Percentiles rank a stretch among this genome's conserved stretches.
phyloP scores from a whole-genome alignment of 2,329 filamentous ascomycete genomes.

The Venturia aucupariae region DNA sequence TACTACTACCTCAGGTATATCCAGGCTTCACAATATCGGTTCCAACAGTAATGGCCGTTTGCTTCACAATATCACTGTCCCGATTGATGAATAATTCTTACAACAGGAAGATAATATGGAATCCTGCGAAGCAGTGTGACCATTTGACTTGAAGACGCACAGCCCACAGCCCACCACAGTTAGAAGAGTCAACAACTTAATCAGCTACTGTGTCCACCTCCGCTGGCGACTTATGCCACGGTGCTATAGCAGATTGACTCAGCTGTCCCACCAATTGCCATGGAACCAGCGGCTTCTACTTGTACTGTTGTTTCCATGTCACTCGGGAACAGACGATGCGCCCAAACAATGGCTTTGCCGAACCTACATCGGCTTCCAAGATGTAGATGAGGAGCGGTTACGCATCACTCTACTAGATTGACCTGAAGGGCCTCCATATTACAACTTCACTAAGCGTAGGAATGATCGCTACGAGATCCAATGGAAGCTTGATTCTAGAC shows the following conservation, averaged over 20 bases:
- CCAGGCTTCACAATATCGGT: too few species aligned
- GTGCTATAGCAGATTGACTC: not conserved
- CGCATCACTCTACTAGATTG: not conserved
- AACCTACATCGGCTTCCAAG: not conserved
- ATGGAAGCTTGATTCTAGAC: not conserved
- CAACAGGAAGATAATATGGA: not conserved
- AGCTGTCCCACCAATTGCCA: not conserved
- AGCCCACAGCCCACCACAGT: too few species aligned
- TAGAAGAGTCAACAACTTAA: too few species aligned
- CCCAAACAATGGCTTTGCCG: not conserved
- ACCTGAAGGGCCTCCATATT: not conserved
- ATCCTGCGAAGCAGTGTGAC: not conserved
- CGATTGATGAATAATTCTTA: not conserved
- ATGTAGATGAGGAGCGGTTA: not conserved
- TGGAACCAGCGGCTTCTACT: too few species aligned
- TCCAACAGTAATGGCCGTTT: not conserved
- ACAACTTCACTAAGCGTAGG: not conserved
- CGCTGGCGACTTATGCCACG: not conserved
- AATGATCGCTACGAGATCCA: too few species aligned
- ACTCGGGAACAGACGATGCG: too few species aligned
- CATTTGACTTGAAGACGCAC: too few species aligned
- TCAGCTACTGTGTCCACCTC: not conserved
- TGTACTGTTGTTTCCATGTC: too few species aligned
- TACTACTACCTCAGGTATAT: too few species aligned
- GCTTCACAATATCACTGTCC: too few species aligned